Evolutionary conservation across 768 basidiomycete genomes (phyloP).

Genomic region (Hygrophorus russula): DNA sequence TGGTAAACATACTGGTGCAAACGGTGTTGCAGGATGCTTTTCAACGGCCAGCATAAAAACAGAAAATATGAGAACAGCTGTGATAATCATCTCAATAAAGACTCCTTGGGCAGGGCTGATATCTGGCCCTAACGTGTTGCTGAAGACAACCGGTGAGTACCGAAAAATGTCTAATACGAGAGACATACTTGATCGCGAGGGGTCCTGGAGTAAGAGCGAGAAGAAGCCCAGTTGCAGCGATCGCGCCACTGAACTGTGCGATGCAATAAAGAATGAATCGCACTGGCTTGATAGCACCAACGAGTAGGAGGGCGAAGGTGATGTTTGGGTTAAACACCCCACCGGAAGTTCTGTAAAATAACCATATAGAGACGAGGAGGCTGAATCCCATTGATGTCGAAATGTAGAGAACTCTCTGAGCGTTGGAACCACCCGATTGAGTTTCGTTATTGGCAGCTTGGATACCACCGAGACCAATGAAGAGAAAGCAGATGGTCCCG

Average conservation of each 20-base stretch:
- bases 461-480: conserved; percentile 54
- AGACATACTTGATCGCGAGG: conserved; percentile 39
- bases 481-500: conserved; percentile 50
- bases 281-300: conserved; percentile 41
- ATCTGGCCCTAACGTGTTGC: conserved; percentile 35
- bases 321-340: conserved; percentile 40
- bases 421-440: conserved; percentile 15
- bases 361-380: conserved; percentile 56
- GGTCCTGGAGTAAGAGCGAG: conserved; percentile 42
- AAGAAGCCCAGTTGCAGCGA: conserved; percentile 47
- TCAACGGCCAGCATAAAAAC: conserved; percentile 69
- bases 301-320: conserved; percentile 45
- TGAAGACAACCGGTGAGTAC: conserved; percentile 15
- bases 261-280: conserved; percentile 49
- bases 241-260: conserved; percentile 51
- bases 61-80: conserved; percentile 43
- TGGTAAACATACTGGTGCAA: conserved; percentile 43
- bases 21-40: conserved; percentile 54
- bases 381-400: conserved; percentile 50
- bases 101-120: conserved; percentile 46
- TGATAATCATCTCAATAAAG: conserved; percentile 67
- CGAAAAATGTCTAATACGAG: not conserved
- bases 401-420: conserved; percentile 42
- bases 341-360: conserved; percentile 8
- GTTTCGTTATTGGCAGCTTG: conserved; percentile 39